Base-by-base conservation (phyloP, 768 basidiomycete species). In the Tylopilus rubrobrunneus region DNA sequence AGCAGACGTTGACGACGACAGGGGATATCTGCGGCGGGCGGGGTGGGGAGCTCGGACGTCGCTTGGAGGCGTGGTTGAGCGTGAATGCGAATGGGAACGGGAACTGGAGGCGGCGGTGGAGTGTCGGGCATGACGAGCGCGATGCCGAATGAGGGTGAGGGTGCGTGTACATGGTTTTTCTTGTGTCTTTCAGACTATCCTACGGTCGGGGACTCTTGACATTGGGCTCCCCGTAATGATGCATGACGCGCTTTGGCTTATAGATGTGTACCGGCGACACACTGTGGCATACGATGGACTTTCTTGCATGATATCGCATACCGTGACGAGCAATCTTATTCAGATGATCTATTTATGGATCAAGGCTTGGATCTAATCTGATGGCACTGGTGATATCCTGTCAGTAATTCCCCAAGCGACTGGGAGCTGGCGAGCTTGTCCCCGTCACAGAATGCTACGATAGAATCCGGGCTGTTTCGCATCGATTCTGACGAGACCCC, bases 11-110 rank as follows among this genome's bases (percentile, higher is more conserved):
- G 65, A 78, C 84, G 53, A 82, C 76, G 49, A 84, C 81, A 36
- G 88, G 89, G 0, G 89, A 90, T 66, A 79, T 85, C 27, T 89
- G 88, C 67, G 89, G 88, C 37, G 89, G 88, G 34, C 77, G 85
- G 17, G 89, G 89, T 0, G 87, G 87, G 9, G 89, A 90, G 73
- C 71, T 91, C 7, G 88, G 89, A 39, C 71, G 86, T 49, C 70
- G 89, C 51, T 70, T 91, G 50, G 89, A 91, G 69, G 87, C 84
- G 40, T 87, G 87, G 84, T 72, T 90, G 59, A 79, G 76, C 7
- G 76, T 78, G 21, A 57, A 65, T 12, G 68, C 58, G 48, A 56
- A 66, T 7, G 67, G 58, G 25, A 50, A 65, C 11, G 70, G 59
- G 49, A 56, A 66, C 5, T 65, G 59, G 27, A 50, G 49, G 14